Base-by-base conservation (phyloP, 2,329 filamentous ascomycete genomes). In the Fusarium acutatum region DNA sequence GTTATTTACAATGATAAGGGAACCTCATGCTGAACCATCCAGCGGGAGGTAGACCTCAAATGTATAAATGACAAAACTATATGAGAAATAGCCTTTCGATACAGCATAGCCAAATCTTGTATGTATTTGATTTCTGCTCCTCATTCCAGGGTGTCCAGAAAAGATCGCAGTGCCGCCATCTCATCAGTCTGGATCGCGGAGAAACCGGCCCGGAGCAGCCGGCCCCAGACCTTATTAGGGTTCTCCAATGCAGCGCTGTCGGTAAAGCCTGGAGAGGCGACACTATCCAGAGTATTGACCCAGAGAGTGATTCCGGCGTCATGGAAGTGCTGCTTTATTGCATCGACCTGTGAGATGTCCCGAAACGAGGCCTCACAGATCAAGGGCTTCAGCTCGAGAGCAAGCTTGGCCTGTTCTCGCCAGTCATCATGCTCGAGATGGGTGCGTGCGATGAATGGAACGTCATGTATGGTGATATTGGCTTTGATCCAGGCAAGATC, bases 1-100 rank as follows among this genome's bases (percentile, higher is more conserved):
- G 77, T 79, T 91, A 50, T 87, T 83, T 68, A 82, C 84, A 18
- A 86, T 87, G 85, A 79, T 85, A 13, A 81, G 86, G 57, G 84
- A 86, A 30, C 82, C 85, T 3, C 14, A 63, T 6, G 58, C 62
- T 6, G 15, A 38, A 5, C 26, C 62, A 1, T 26, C 37, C 7
- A 26, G 26, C 7, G 62, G 62, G 40, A 58, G 54, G 18, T 58
- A 58, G 40, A 30, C 20, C 32, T 37, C 14, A 7, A 13, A 15
- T 37, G 10, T 9, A n/a, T 28, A 22, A 26, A 28, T 13, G 1
- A 12, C 14, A n/a, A 5, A 22, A 11, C 14, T 7, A 13, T 8
- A 18, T 40, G 8, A 2, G 14, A 53, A 37, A 11, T 11, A 37
- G 14, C 9, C 7, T 8, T 30, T 13, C 20, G 1, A 40, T 28